phyloP scores from a whole-genome alignment of 2,329 filamentous ascomycete genomes.

The Fusarium sp. region DNA sequence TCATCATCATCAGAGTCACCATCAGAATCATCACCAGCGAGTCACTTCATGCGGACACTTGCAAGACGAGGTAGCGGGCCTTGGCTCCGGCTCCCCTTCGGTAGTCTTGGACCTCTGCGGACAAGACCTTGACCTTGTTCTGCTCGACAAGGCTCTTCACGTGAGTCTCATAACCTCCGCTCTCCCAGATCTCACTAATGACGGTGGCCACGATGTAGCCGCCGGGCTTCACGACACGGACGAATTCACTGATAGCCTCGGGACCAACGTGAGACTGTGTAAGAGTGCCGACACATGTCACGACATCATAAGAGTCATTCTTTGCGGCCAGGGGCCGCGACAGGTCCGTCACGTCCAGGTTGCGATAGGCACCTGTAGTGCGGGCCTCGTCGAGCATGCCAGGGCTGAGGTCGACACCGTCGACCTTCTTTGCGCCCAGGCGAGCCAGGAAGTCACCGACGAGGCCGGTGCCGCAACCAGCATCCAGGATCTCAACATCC shows the following conservation, averaged over 20 bases:
- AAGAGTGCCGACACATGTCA: slow-evolving; percentile 68
- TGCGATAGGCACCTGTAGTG: slow-evolving; percentile 62
- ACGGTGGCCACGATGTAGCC: slow-evolving; percentile 66
- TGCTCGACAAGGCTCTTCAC: slow-evolving; percentile 51
- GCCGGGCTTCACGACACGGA: slow-evolving; percentile 61
- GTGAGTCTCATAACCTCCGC: slow-evolving; percentile 61
- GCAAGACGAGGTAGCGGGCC: slow-evolving; percentile 52
- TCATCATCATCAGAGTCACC: slow-evolving; percentile 27
- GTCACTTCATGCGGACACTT: slow-evolving; percentile 37
- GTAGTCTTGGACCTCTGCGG: slow-evolving; percentile 52
- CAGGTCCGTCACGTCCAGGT: slow-evolving; percentile 61
- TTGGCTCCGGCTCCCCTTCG: slow-evolving; percentile 50
- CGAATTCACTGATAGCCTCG: slow-evolving; percentile 62
- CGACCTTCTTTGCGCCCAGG: slow-evolving; percentile 60
- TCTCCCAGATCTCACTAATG: slow-evolving; percentile 63
- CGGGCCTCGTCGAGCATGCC: slow-evolving; percentile 67
- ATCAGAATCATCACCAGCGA: slow-evolving; percentile 16
- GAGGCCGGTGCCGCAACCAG: slow-evolving; percentile 69
- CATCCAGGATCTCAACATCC: slow-evolving; percentile 61
- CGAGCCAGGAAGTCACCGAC: slow-evolving; percentile 63
- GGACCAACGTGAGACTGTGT: slow-evolving; percentile 69
- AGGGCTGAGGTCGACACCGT: slow-evolving; percentile 66
- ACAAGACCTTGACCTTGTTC: slow-evolving; percentile 49
- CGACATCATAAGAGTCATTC: slow-evolving; percentile 62
- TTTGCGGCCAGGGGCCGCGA: slow-evolving; percentile 57